Conservation (phyloP, 2,329 filamentous ascomycete species). For the Penicillium concentricum region DNA sequence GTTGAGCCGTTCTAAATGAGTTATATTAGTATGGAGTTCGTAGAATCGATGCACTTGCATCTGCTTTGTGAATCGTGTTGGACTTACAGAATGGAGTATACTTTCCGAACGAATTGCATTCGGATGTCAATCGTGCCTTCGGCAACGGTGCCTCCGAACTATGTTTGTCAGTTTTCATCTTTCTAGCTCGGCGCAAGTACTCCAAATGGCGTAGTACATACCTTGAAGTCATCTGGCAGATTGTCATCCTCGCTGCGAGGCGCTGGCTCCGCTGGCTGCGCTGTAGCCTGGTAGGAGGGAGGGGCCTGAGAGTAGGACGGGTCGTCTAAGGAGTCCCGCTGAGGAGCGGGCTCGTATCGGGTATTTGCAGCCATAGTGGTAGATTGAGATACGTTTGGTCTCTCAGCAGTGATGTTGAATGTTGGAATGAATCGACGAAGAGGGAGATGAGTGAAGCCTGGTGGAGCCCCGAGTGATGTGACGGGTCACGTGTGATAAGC, state of each 20-base stretch:
- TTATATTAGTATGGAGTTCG: not conserved
- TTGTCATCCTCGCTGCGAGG: slow-evolving; percentile 84
- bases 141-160: slow-evolving; percentile 90
- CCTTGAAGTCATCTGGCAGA: slow-evolving; percentile 95
- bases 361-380: slow-evolving; percentile 66
- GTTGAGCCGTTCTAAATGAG: slow-evolving; percentile 70
- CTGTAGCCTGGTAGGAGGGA: slow-evolving; percentile 71
- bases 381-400: not conserved
- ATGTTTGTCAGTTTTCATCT: slow-evolving; percentile 17
- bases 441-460: slow-evolving; percentile 7
- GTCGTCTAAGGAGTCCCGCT: slow-evolving; percentile 82
- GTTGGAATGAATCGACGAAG: not conserved
- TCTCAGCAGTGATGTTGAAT: not conserved
- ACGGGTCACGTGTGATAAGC: slow-evolving; percentile 11
- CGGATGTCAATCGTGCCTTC: slow-evolving; percentile 94
- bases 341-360: slow-evolving; percentile 80
- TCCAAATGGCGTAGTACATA: slow-evolving; percentile 33
- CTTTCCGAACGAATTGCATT: slow-evolving; percentile 95
- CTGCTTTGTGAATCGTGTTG: not conserved
- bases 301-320: slow-evolving; percentile 70
- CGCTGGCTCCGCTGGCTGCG: slow-evolving; percentile 53
- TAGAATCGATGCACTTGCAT: not conserved
- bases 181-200: not conserved
- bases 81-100: slow-evolving; percentile 84
- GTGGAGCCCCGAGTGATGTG: slow-evolving; percentile 2